phyloP scores from a whole-genome alignment of 2,329 filamentous ascomycete species.

The Ophiostoma novo-ulmi region DNA sequence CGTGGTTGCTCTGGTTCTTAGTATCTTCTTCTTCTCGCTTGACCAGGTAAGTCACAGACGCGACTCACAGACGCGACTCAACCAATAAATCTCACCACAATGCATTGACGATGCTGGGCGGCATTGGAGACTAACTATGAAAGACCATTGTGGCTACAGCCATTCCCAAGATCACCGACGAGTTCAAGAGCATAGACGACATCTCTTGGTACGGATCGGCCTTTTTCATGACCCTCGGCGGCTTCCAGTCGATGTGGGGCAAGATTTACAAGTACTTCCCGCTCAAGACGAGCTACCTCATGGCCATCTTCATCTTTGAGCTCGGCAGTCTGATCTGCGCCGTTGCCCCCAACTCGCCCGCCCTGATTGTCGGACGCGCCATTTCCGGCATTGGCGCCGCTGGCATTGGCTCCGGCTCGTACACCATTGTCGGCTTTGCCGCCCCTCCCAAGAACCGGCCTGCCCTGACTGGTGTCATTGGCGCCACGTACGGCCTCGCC shows the following conservation, averaged over 20 bases:
- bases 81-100: not conserved
- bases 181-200: slow-evolving; percentile 49
- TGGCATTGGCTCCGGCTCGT: slow-evolving; percentile 37
- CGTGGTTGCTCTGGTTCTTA: not conserved
- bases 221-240: slow-evolving; percentile 47
- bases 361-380: slow-evolving; percentile 49
- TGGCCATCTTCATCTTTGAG: slow-evolving; percentile 49
- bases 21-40: not conserved
- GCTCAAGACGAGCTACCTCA: slow-evolving; percentile 46
- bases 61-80: not conserved
- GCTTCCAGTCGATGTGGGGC: slow-evolving; percentile 44
- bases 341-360: slow-evolving; percentile 42
- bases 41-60: not conserved
- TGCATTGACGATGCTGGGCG: too few species aligned
- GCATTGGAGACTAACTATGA: not conserved
- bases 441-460: slow-evolving; percentile 29
- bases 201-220: slow-evolving; percentile 57
- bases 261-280: slow-evolving; percentile 50
- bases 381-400: slow-evolving; percentile 45
- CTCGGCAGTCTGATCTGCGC: slow-evolving; percentile 50
- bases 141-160: slow-evolving; percentile 52
- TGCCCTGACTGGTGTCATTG: slow-evolving; percentile 32
- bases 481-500: slow-evolving; percentile 30
- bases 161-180: slow-evolving; percentile 52
- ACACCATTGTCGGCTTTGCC: slow-evolving; percentile 39